A percentile compares a stretch with the other conserved stretches of the same genome.
phyloP scores from a whole-genome alignment of 2,329 filamentous ascomycete genomes.

The Trichoderma lentiforme region DNA sequence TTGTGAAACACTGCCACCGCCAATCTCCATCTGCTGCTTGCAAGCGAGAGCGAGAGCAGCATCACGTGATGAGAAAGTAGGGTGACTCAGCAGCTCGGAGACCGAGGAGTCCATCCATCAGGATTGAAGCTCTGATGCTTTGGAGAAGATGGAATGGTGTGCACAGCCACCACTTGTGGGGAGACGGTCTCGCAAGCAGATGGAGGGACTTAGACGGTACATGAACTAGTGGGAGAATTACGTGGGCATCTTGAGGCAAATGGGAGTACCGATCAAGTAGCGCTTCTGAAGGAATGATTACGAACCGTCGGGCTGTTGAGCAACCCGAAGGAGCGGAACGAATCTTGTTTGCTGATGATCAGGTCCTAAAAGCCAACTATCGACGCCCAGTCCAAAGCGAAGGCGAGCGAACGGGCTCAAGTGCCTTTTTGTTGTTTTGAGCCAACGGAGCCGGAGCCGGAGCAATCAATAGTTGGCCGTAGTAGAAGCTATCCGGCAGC shows the following conservation, averaged over 20 bases:
- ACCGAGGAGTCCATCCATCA: slow-evolving; percentile 5
- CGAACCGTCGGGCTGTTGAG: slow-evolving; percentile 11
- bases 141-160: neutral
- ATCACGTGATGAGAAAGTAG: neutral
- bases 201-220: neutral
- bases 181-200: neutral
- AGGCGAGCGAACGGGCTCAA: neutral
- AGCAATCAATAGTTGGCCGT: neutral
- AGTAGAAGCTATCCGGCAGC: neutral
- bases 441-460: neutral
- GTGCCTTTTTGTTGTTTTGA: neutral
- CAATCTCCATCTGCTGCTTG: neutral
- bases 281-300: neutral
- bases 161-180: slow-evolving; percentile 12
- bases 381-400: slow-evolving; percentile 1
- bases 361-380: neutral
- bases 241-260: neutral
- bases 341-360: neutral
- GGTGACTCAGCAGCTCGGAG: neutral
- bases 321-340: slow-evolving; percentile 8
- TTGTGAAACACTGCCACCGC: slow-evolving; percentile 16
- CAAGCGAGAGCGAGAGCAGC: neutral
- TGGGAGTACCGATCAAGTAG: neutral
- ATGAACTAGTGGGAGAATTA: neutral
- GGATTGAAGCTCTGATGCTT: neutral